Evolutionary conservation across 2,329 filamentous ascomycete genomes (phyloP), one percentile per base, ranked within the genome.

Genomic region (Fusarium lateritium): DNA sequence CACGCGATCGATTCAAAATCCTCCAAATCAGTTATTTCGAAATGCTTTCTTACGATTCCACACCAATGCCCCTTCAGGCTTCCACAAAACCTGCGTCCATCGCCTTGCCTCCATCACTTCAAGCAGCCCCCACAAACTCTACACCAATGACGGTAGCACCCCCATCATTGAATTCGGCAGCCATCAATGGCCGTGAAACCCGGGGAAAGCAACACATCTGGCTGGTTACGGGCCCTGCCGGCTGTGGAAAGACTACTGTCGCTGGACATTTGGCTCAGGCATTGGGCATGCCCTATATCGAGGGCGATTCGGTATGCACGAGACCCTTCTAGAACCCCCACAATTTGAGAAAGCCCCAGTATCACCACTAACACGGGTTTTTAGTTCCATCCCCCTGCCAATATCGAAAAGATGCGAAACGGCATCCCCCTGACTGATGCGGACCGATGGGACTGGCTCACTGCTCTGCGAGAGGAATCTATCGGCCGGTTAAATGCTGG

Each of bases 381-480:
- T 17, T 71, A 91, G 89, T 97, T 91, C 77, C 92, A 94, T 70
- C 89, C 93, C 1, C 82, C 86, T 33, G 85, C 91, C 75, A 98
- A 95, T 81, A 90, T 94, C 73, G 91, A 94, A 56, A 99, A 98
- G 82, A 99, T 99, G 96, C 86, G 88, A 76, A 86, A 86, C 72
- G 93, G 93, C 71, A 90, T 89, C 58, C 94, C 96, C 4, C 86
- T 99, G 36, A 97, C 92, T 57, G 96, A 99, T 77, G 91, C 90
- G 62, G 96, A 99, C 81, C 92, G 96, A 69, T 98, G 96, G 96
- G 95, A 98, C 83, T 99, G 96, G 96, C 89, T 99, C 68, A 93
- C 91, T 46, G 85, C 85, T 14, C 86, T 96, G 15, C 92, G 93
- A 67, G 88, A 93, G 69, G 91, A 90, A 75, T 88, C 89, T 8